Conservation (phyloP, 441 rosid genomes). For the Populus hybrid region DNA sequence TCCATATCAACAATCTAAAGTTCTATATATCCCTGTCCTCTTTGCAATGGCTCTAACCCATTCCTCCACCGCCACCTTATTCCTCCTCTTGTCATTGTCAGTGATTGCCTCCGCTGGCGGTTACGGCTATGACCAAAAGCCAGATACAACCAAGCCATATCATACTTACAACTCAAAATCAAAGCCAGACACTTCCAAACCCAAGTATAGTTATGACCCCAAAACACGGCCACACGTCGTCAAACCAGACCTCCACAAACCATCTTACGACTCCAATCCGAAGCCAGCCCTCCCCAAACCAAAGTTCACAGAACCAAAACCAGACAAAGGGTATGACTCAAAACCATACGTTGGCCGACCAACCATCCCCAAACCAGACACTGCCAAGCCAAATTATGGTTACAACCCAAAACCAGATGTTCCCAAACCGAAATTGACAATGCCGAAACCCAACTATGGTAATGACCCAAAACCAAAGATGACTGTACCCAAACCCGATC, state of each 20-base stretch:
- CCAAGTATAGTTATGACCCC: too few relatives aligned
- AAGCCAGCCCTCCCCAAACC: too few relatives aligned
- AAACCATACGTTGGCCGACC: too few relatives aligned
- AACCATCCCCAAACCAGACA: background rate
- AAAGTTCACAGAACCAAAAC: background rate
- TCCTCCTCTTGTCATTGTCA: conserved; percentile 16
- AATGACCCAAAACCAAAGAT: background rate
- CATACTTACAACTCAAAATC: too few relatives aligned
- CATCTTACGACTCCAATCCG: too few relatives aligned
- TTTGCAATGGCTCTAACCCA: background rate
- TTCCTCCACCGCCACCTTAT: background rate
- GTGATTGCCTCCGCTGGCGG: conserved; percentile 22
- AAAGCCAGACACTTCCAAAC: too few relatives aligned
- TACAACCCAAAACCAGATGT: background rate
- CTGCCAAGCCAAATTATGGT: background rate
- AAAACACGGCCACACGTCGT: background rate
- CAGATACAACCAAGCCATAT: too few relatives aligned
- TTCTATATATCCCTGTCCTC: too few relatives aligned
- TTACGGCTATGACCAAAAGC: background rate
- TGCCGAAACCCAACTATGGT: background rate
- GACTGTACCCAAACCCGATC: background rate
- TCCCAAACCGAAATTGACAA: background rate
- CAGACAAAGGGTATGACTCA: background rate
- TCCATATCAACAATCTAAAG: background rate
- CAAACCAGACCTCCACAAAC: too few relatives aligned